phyloP scores from a whole-genome alignment of 1,284 basidiomycete genomes.

The Marasmius oreades region DNA sequence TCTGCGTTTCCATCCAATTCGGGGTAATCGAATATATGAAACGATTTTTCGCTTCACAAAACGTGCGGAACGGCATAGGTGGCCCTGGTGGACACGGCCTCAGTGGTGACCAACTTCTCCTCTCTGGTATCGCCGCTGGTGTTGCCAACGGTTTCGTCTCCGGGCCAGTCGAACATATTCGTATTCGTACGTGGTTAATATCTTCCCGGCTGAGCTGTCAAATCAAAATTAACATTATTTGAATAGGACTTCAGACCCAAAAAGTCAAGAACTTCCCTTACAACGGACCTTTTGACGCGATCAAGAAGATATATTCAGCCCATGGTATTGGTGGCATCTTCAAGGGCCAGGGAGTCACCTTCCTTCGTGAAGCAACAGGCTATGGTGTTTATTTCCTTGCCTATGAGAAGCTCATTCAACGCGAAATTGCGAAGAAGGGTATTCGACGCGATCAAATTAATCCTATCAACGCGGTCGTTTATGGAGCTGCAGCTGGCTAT shows the following conservation, averaged over 20 bases:
- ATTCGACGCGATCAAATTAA: conserved; percentile 75
- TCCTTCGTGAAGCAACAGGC: conserved; percentile 82
- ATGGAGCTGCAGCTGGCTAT: conserved; percentile 85
- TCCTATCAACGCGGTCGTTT: conserved; percentile 74
- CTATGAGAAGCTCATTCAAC: conserved; percentile 91
- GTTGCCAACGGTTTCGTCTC: conserved; percentile 91
- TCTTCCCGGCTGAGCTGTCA: conserved; percentile 2
- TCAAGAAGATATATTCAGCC: conserved; percentile 72
- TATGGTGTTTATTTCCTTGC: conserved; percentile 91
- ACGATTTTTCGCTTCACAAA: conserved; percentile 71
- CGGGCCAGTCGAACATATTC: conserved; percentile 95
- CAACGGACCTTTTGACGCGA: conserved; percentile 83
- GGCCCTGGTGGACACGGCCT: conserved; percentile 59
- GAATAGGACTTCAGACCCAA: conserved; percentile 82
- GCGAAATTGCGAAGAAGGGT: conserved; percentile 70
- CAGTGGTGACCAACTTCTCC: conserved; percentile 65
- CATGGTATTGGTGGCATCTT: conserved; percentile 85
- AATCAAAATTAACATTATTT: conserved; percentile 12
- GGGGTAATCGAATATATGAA: conserved; percentile 89
- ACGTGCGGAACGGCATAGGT: conserved; percentile 50
- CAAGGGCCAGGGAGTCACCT: conserved; percentile 90
- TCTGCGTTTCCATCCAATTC: conserved; percentile 97
- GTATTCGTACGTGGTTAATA: conserved; percentile 73
- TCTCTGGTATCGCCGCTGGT: conserved; percentile 82
- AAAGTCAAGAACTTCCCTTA: conserved; percentile 71